phyloP scores from a whole-genome alignment of 345 rosid genomes.

The Salix brachista region DNA sequence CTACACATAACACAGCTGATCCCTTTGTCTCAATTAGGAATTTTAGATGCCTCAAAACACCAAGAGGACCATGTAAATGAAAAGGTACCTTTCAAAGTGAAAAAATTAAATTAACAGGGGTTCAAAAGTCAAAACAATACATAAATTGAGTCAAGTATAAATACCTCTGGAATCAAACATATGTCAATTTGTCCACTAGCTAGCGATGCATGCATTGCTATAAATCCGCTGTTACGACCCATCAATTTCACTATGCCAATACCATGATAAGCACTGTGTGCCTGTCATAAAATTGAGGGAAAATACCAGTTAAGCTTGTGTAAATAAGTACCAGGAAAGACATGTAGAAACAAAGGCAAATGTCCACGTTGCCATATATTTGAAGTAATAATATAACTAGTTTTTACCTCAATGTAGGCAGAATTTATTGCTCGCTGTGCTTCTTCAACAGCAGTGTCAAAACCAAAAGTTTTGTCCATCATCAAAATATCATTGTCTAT shows the following conservation, averaged over 20 bases:
- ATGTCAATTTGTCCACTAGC: constrained; percentile 98
- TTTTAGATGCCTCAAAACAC: constrained; percentile 80
- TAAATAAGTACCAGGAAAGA: constrained; percentile 9
- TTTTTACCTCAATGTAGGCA: constrained; percentile 87
- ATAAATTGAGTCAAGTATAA: not conserved
- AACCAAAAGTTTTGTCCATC: constrained; percentile 98
- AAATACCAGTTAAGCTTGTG: not conserved
- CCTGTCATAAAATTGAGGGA: constrained; percentile 37
- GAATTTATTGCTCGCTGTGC: constrained; percentile 97
- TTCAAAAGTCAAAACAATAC: not conserved
- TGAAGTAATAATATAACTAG: not conserved
- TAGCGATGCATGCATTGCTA: constrained; percentile 96
- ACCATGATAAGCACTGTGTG: constrained; percentile 97
- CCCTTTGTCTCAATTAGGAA: constrained; percentile 93
- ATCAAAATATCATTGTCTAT: constrained; percentile 91
- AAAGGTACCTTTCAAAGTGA: constrained; percentile 62
- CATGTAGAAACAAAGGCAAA: not conserved
- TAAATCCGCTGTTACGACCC: constrained; percentile 98
- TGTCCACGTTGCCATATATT: too few species aligned
- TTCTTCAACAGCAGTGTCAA: constrained; percentile 98
- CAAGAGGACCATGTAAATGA: constrained; percentile 81
- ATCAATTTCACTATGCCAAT: constrained; percentile 89
- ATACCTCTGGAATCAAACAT: constrained; percentile 98
- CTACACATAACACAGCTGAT: constrained; percentile 93
- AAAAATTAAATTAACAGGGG: constrained; percentile 6